phyloP scores from a whole-genome alignment of 2,329 filamentous ascomycete species.

The Alternaria postmessia region DNA sequence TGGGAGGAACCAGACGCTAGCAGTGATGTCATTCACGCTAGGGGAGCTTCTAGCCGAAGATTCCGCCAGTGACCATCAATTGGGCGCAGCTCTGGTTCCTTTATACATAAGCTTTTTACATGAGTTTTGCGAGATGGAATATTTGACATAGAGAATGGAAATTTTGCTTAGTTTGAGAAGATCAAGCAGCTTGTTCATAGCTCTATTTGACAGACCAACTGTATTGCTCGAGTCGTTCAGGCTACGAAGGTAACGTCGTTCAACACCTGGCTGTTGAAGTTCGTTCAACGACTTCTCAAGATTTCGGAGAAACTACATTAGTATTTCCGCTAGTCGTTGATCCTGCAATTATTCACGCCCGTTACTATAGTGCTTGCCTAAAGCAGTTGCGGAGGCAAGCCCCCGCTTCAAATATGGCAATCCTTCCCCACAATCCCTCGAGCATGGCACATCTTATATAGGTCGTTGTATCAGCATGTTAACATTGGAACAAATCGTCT shows the following conservation, averaged over 20 bases:
- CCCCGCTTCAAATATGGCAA: conserved; percentile 1
- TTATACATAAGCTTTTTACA: not conserved
- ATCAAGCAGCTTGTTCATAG: not conserved
- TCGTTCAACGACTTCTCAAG: not conserved
- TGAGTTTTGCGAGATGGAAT: not conserved
- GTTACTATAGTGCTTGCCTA: not conserved
- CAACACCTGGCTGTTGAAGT: not conserved
- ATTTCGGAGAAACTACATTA: not conserved
- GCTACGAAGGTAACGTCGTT: not conserved
- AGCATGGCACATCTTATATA: not conserved
- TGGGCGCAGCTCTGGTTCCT: not conserved
- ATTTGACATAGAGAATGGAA: not conserved
- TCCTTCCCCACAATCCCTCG: not conserved
- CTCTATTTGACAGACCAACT: not conserved
- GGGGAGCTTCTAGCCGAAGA: not conserved
- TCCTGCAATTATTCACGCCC: not conserved
- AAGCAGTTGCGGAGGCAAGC: not conserved
- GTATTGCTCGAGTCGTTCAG: not conserved
- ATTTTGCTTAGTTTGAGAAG: not conserved
- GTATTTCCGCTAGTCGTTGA: not conserved
- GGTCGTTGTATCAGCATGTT: not conserved
- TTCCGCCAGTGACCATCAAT: not conserved
- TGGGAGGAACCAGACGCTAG: not conserved
- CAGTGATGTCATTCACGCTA: conserved; percentile 6
- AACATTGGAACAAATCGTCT: not conserved